phyloP scores from a whole-genome alignment of 805 yeast genomes.

The Yamadazyma phyllophila region DNA sequence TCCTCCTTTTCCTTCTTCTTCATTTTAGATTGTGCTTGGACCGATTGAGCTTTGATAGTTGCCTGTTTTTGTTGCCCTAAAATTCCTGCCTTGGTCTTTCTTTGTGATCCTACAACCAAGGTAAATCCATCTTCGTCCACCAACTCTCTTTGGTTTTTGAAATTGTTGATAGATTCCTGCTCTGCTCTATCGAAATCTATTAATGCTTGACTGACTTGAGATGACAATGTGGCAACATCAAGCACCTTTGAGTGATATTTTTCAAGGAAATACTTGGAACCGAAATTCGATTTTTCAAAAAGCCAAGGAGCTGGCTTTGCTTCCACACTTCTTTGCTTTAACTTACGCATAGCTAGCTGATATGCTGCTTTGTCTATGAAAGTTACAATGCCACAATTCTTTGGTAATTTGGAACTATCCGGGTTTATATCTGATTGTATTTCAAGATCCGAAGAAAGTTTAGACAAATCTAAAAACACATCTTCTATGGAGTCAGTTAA shows the following conservation, averaged over 20 bases:
- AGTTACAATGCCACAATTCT: slow-evolving; percentile 69
- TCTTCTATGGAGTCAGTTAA: slow-evolving; percentile 45
- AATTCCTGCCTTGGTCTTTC: slow-evolving; percentile 75
- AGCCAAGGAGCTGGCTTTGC: slow-evolving; percentile 37
- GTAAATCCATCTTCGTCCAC: slow-evolving; percentile 96
- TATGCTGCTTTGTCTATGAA: slow-evolving; percentile 71
- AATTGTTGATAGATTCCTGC: slow-evolving; percentile 52
- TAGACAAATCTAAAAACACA: slow-evolving; percentile 50
- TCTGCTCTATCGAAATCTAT: slow-evolving; percentile 70
- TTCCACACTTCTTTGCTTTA: slow-evolving; percentile 47
- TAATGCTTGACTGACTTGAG: slow-evolving; percentile 60
- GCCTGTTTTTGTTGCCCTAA: slow-evolving; percentile 51
- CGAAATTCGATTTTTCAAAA: slow-evolving; percentile 20
- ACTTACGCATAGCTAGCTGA: slow-evolving; percentile 60
- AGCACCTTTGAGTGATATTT: slow-evolving; percentile 34
- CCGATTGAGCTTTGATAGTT: slow-evolving; percentile 30
- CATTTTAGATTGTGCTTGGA: slow-evolving; percentile 46
- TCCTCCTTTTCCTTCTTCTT: slow-evolving; percentile 80
- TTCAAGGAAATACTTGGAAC: slow-evolving; percentile 45
- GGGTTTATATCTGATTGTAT: slow-evolving; percentile 20
- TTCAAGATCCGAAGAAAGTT: slow-evolving; percentile 57
- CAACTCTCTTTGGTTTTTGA: slow-evolving; percentile 52
- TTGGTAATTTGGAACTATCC: slow-evolving; percentile 52
- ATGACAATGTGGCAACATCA: slow-evolving; percentile 51
- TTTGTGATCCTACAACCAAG: slow-evolving; percentile 80